Evolutionary conservation across 768 basidiomycete genomes (phyloP).

Genomic region (Boletus reticulatus): DNA sequence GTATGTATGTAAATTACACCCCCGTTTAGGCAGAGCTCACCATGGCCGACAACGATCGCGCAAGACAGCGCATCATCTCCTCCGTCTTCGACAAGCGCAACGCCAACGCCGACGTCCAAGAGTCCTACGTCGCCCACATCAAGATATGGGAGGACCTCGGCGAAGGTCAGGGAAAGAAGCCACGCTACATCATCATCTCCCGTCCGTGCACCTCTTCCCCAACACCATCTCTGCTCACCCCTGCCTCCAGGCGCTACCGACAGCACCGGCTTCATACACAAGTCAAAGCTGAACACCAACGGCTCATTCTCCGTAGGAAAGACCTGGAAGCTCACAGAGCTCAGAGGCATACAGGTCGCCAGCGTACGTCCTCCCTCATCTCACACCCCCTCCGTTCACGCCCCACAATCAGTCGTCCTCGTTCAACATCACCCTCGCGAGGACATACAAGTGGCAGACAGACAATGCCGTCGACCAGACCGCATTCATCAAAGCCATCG

Average conservation of each 20-base stretch:
- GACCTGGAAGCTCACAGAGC: slow-evolving; percentile 86
- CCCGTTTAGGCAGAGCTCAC: slow-evolving; percentile 9
- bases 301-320: slow-evolving; percentile 96
- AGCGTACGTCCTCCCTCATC: slow-evolving; percentile 49
- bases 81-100: slow-evolving; percentile 81
- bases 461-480: slow-evolving; percentile 72
- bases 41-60: slow-evolving; percentile 47
- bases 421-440: slow-evolving; percentile 84
- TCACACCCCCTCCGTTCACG: slow-evolving; percentile 17
- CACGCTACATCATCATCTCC: slow-evolving; percentile 87
- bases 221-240: neutral
- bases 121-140: slow-evolving; percentile 82
- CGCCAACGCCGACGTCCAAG: slow-evolving; percentile 60
- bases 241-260: slow-evolving; percentile 50
- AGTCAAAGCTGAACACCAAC: slow-evolving; percentile 94
- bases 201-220: slow-evolving; percentile 52
- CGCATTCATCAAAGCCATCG: slow-evolving; percentile 63
- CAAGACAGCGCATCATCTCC: slow-evolving; percentile 69
- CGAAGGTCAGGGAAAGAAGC: slow-evolving; percentile 73
- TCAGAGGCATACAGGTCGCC: slow-evolving; percentile 74
- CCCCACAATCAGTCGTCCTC: slow-evolving; percentile 45
- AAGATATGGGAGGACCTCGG: slow-evolving; percentile 92
- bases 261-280: slow-evolving; percentile 80
- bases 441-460: slow-evolving; percentile 89
- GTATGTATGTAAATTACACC: neutral